phyloP scores from a whole-genome alignment of 176 grass and related monocot genomes.

The Dendrocalamus sinicus region DNA sequence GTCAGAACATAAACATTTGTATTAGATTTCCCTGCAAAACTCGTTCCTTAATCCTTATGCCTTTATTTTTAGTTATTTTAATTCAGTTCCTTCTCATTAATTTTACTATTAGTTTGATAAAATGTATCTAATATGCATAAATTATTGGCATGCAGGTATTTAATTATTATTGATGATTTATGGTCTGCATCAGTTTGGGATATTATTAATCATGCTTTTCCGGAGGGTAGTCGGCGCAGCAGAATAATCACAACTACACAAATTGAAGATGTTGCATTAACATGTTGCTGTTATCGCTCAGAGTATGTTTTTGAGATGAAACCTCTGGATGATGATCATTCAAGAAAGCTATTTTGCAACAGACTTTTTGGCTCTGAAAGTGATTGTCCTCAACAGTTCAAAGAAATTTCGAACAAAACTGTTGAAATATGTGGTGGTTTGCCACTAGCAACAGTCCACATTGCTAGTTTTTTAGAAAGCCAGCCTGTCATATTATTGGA shows the following conservation, averaged over 20 bases:
- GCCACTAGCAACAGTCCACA: not conserved
- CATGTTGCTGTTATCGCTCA: not conserved
- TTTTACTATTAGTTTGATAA: not conserved
- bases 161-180: constrained; percentile 17
- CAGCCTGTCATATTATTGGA: not conserved
- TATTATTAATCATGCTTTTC: not conserved
- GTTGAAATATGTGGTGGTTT: constrained; percentile 5
- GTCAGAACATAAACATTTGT: too few relatives aligned
- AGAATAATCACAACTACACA: constrained; percentile 21
- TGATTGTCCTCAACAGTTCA: not conserved
- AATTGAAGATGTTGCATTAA: not conserved
- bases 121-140: not conserved
- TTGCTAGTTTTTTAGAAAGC: not conserved
- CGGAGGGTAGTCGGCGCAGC: not conserved
- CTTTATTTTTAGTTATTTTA: too few relatives aligned
- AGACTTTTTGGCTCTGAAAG: not conserved
- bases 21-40: too few relatives aligned
- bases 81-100: too few relatives aligned
- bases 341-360: not conserved
- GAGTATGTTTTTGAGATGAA: not conserved
- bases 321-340: not conserved
- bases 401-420: not conserved
- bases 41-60: too few relatives aligned
- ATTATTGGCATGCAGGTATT: not conserved
- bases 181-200: not conserved